Conservation (phyloP, 257 asterid genomes). For the Jacaranda copaia region DNA sequence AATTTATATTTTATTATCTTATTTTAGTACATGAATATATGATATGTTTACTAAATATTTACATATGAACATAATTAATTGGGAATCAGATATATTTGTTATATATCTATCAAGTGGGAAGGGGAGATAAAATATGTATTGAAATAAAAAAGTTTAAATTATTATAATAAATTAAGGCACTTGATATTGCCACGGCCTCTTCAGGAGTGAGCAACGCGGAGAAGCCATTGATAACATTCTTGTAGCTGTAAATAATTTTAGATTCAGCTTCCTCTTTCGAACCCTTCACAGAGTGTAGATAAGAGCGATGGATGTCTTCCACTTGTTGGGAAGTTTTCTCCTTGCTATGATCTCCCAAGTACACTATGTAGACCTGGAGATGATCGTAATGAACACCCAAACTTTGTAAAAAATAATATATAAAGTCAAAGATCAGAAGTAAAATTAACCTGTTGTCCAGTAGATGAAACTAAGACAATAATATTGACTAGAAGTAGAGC, state of each 20-base stretch:
- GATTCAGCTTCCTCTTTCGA: constrained; percentile 50
- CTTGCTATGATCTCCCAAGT: constrained; percentile 55
- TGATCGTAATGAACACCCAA: not conserved
- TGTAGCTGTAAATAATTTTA: constrained; percentile 53
- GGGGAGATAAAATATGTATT: too few relatives aligned
- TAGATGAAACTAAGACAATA: not conserved
- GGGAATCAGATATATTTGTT: too few relatives aligned
- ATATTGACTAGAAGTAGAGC: not conserved
- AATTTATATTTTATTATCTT: too few relatives aligned
- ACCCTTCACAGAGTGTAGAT: constrained; percentile 47
- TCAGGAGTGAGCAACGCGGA: constrained; percentile 56
- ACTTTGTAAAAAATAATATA: too few relatives aligned
- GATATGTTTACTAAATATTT: too few relatives aligned
- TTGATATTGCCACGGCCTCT: constrained; percentile 52
- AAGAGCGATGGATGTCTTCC: constrained; percentile 44
- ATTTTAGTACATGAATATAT: too few relatives aligned
- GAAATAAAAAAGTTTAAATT: too few relatives aligned
- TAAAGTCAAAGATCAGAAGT: not conserved
- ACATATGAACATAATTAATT: too few relatives aligned
- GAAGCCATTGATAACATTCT: constrained; percentile 61
- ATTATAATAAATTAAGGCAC: constrained; percentile 9
- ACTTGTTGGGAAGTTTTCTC: constrained; percentile 44
- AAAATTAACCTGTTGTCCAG: constrained; percentile 19
- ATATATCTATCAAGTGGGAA: too few relatives aligned
- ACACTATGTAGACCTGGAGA: constrained; percentile 47